Evolutionary conservation across 495 filamentous ascomycete species (phyloP).

Genomic region (Aspergillus sclerotioniger): DNA sequence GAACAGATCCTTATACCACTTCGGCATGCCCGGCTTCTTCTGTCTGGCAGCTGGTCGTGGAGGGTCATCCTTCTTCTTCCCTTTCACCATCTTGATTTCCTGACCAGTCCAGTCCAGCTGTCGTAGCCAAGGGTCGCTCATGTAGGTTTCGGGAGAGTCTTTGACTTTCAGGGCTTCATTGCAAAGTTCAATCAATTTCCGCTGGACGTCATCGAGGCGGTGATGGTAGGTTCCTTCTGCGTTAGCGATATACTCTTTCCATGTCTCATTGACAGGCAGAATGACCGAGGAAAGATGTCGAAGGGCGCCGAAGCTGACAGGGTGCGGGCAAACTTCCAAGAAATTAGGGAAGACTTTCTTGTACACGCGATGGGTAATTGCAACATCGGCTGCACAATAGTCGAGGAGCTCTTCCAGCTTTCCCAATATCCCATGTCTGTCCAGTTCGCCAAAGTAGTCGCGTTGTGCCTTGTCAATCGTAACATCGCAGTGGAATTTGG

Average conservation of each 20-base stretch:
- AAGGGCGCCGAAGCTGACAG: slow-evolving; percentile 93
- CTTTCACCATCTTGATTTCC: slow-evolving; percentile 85
- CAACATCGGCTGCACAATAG: slow-evolving; percentile 95
- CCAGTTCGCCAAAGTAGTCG: slow-evolving; percentile 82
- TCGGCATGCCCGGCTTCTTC: slow-evolving; percentile 90
- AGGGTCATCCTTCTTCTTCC: slow-evolving; percentile 79
- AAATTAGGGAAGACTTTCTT: slow-evolving; percentile 88
- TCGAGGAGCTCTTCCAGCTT: slow-evolving; percentile 81
- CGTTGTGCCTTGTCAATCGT: slow-evolving; percentile 87
- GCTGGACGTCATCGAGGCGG: slow-evolving; percentile 70
- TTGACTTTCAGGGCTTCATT: slow-evolving; percentile 74
- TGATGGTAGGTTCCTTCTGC: slow-evolving; percentile 82
- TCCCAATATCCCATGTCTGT: slow-evolving; percentile 61
- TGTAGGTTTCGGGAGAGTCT: slow-evolving; percentile 61
- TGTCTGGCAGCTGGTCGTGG: slow-evolving; percentile 76
- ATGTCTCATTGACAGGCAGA: slow-evolving; percentile 81
- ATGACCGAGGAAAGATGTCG: slow-evolving; percentile 90
- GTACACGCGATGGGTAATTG: slow-evolving; percentile 88
- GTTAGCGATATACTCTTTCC: slow-evolving; percentile 77
- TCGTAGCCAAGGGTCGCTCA: slow-evolving; percentile 80
- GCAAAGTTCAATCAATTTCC: slow-evolving; percentile 68
- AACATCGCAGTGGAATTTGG: slow-evolving; percentile 90
- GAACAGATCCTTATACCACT: slow-evolving; percentile 95
- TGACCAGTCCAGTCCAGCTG: slow-evolving; percentile 97
- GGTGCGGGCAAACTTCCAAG: slow-evolving; percentile 85